Evolutionary conservation across 164 flowering plant species (phyloP).

Genomic region (Aristolochia fimbriata): DNA sequence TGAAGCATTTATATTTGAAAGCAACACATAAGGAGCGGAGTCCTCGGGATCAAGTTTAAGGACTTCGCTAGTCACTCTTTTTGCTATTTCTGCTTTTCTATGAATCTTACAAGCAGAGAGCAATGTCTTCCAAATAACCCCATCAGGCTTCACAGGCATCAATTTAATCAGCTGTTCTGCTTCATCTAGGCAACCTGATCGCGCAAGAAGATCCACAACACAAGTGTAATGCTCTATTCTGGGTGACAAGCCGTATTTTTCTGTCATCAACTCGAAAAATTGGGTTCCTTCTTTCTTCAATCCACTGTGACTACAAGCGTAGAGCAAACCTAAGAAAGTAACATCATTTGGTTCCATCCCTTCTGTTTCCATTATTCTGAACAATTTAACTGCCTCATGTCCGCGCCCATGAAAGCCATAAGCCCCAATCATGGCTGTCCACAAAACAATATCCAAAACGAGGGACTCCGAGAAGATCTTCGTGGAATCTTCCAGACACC

Average conservation of each 20-base stretch:
- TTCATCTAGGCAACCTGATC: conserved; percentile 53
- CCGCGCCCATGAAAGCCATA: conserved; percentile 76
- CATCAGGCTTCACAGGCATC: conserved; percentile 57
- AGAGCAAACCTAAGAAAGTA: conserved; percentile 61
- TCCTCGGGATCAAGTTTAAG: conserved; percentile 44
- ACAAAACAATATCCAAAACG: conserved; percentile 39
- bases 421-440: conserved; percentile 76
- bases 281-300: conserved; percentile 46
- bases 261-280: conserved; percentile 38
- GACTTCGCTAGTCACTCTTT: conserved; percentile 39
- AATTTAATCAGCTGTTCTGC: conserved; percentile 53
- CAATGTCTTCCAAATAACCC: conserved; percentile 70
- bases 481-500: conserved; percentile 61
- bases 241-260: conserved; percentile 41
- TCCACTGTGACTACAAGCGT: conserved; percentile 73
- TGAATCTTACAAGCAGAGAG: conserved; percentile 64
- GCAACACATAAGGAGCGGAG: conserved; percentile 57
- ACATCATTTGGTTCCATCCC: conserved; percentile 50
- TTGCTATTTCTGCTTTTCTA: conserved; percentile 58
- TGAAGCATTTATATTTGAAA: conserved; percentile 55
- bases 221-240: conserved; percentile 60
- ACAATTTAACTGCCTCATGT: conserved; percentile 39
- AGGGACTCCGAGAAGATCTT: conserved; percentile 32
- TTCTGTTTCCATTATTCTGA: conserved; percentile 38
- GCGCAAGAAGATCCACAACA: conserved; percentile 69